Evolutionary conservation across 495 filamentous ascomycete genomes (phyloP).

Genomic region (Antarctomyces pellizariae): DNA sequence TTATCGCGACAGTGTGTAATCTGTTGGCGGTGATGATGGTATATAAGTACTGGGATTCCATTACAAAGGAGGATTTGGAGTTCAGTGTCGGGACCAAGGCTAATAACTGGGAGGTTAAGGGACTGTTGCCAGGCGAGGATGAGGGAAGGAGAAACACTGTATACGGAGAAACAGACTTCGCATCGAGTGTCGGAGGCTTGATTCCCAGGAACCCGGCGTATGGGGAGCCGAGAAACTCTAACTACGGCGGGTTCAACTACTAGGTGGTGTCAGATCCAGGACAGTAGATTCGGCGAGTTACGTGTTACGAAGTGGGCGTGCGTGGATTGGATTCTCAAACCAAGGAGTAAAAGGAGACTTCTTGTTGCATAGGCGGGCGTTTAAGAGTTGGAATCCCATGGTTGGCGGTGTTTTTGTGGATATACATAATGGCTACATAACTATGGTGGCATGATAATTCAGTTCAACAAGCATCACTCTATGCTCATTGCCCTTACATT

Average conservation of each 20-base stretch:
- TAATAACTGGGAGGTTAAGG: conserved; percentile 98
- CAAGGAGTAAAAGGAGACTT: no score
- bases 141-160: conserved; percentile 50
- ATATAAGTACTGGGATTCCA: conserved; percentile 99
- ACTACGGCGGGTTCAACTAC: conserved; percentile 14
- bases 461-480: no score
- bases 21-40: conserved; percentile 97
- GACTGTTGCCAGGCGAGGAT: conserved; percentile 74
- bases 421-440: no score
- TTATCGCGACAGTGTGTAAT: conserved; percentile 88
- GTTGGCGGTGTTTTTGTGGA: no score
- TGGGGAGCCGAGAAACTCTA: conserved; percentile 7
- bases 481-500: no score
- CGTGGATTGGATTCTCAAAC: no score
- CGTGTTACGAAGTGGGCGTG: no score
- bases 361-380: no score
- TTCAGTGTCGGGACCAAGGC: conserved; percentile 88
- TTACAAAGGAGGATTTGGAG: conserved; percentile 94
- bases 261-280: no score
- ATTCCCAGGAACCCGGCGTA: conserved; percentile 1
- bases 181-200: conserved; percentile 4
- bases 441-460: no score
- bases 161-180: conserved; percentile 18
- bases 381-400: no score
- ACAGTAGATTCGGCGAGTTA: no score